Conservation (phyloP, 108 stramenopile species). For the Poteriospumella lacustris region DNA sequence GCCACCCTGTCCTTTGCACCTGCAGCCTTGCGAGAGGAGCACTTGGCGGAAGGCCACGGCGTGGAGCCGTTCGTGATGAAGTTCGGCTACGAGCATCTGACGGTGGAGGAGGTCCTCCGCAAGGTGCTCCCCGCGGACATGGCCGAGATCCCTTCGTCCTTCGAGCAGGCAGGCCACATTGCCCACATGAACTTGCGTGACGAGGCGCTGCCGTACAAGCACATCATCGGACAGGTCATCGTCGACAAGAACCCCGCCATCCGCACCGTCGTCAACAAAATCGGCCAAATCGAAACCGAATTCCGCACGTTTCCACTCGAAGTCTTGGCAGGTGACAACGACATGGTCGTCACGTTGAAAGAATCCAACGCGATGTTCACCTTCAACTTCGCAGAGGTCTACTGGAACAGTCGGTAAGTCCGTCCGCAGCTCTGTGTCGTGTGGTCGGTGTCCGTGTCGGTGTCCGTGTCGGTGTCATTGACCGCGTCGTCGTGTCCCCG, state of each 20-base stretch:
- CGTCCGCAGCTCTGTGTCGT: slow-evolving; percentile 71
- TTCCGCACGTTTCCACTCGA: slow-evolving; percentile 95
- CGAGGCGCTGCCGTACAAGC: slow-evolving; percentile 77
- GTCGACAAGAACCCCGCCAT: slow-evolving; percentile 80
- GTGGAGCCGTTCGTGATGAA: too few relatives aligned
- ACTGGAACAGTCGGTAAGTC: slow-evolving; percentile 88
- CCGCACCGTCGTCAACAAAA: slow-evolving; percentile 85
- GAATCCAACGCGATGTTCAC: slow-evolving; percentile 79
- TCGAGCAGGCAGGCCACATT: slow-evolving; percentile 84
- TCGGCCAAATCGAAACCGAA: slow-evolving; percentile 77
- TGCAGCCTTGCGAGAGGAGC: too few relatives aligned
- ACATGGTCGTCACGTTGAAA: slow-evolving; percentile 60
- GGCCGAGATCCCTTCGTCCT: slow-evolving; percentile 72
- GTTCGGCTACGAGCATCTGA: slow-evolving; percentile 52
- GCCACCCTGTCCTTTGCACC: too few relatives aligned
- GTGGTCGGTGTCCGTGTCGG: too few relatives aligned
- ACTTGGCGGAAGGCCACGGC: too few relatives aligned
- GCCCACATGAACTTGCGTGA: slow-evolving; percentile 90
- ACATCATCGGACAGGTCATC: slow-evolving; percentile 79
- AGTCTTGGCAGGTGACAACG: slow-evolving; percentile 71
- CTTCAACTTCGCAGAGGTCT: slow-evolving; percentile 87
- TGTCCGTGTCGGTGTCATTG: too few relatives aligned
- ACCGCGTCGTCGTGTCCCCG: too few relatives aligned
- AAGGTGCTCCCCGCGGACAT: slow-evolving; percentile 55
- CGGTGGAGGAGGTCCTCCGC: slow-evolving; percentile 69